Base-by-base conservation (phyloP, 805 yeast species). In the Komagataella ulmi region DNA sequence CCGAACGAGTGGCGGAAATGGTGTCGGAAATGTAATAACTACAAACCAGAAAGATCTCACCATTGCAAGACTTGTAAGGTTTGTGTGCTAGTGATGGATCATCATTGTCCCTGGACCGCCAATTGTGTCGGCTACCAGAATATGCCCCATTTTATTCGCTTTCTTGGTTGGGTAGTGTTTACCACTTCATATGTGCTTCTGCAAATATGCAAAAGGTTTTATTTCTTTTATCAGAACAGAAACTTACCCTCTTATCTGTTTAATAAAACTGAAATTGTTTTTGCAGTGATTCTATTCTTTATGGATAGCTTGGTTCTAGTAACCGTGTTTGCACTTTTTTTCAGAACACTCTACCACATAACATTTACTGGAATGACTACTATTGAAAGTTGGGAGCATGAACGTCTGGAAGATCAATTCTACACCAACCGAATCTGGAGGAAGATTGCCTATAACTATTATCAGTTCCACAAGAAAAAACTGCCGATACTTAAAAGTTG, bases 81-180 rank as follows among this genome's bases (percentile, higher is more conserved):
- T 45, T 89, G 97, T 65, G 83, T 89, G n/a, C 63, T 89, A 53
- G 77, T 79, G 61, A 90, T 89, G 97, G 97, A 89, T 64, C 97
- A 89, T 63, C 97, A 89, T 67, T 83, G 84, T 62, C 96, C 97
- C 0, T 90, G 97, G 97, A 88, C 96, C 0, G 77, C 79, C 64
- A 90, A 87, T 61, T 90, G 97, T 61, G 91, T 90, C 18, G 97
- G 97, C 0, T 80, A 79, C 61, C 64, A 65, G 0, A 90, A 90
- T 61, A 71, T 79, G 63, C 88, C 95, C 0, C 90, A 87, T 62
- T 90, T 90, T 62, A 59, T 85, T 55, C 70, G 97, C 51, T 90
- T 90, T 61, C 60, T 90, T 43, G 58, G 73, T 8, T 83, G 89
- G 85, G 82, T 86, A 1, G 63, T 77, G 18, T 59, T 73, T 40